A percentile compares a stretch with the other conserved stretches of the same genome.
Evolutionary conservation across 495 filamentous ascomycete genomes (phyloP).

Genomic region (Lepidopterella palustris): DNA sequence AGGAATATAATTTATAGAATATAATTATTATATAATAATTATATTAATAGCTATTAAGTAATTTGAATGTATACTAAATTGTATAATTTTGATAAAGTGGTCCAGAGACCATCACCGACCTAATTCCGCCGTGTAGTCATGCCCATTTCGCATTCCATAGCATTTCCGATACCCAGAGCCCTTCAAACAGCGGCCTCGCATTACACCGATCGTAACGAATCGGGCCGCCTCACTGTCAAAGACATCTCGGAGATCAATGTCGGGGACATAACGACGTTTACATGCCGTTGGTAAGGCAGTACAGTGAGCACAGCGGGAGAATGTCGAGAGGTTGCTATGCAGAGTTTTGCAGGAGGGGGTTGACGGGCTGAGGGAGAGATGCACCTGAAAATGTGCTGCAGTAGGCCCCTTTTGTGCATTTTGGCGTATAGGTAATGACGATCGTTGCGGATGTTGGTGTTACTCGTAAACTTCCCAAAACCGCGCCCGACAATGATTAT

Average conservation of each 20-base stretch:
- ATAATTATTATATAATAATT: no score
- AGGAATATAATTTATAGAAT: no score
- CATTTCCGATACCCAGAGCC: not conserved
- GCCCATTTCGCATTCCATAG: not conserved
- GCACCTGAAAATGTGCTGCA: not conserved
- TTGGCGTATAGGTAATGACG: not conserved
- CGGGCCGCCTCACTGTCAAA: not conserved
- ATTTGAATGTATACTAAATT: no score
- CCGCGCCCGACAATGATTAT: no score
- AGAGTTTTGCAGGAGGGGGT: not conserved
- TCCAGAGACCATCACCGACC: not conserved
- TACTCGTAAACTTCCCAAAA: no score
- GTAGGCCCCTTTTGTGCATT: not conserved
- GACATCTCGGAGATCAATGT: not conserved
- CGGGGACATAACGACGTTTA: not conserved
- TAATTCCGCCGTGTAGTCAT: not conserved
- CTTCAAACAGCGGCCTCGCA: not conserved
- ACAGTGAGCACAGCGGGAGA: not conserved
- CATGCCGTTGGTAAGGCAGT: not conserved
- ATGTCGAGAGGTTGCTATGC: not conserved
- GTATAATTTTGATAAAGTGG: no score
- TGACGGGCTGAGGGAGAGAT: not conserved
- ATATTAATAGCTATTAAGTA: no score
- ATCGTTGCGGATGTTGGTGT: no score
- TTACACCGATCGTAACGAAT: not conserved